phyloP scores from a whole-genome alignment of 805 yeast species.

The Wickerhamomyces bovis region DNA sequence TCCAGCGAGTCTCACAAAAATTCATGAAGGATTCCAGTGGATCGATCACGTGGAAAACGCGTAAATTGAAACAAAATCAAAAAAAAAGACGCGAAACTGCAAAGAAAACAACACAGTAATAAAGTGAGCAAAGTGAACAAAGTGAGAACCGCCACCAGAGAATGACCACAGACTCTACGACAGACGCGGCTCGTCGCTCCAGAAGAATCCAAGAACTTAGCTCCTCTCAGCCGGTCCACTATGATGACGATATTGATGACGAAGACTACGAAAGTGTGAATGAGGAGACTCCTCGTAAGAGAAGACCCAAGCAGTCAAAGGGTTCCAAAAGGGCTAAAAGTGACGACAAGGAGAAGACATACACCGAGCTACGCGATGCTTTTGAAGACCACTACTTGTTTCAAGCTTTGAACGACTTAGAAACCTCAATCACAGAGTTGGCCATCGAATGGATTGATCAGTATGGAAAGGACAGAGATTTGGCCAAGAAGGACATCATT shows the following conservation, averaged over 20 bases:
- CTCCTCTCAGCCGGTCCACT: slow-evolving; percentile 15
- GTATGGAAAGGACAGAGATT: slow-evolving; percentile 37
- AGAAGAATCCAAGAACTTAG: slow-evolving; percentile 14
- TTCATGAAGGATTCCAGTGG: no score
- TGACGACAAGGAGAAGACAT: slow-evolving; percentile 18
- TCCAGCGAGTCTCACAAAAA: no score
- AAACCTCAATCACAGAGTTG: slow-evolving; percentile 43
- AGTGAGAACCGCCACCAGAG: not conserved
- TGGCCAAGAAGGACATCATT: slow-evolving; percentile 54
- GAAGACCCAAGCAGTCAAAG: slow-evolving; percentile 9
- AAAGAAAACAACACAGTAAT: not conserved
- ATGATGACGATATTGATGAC: slow-evolving; percentile 20
- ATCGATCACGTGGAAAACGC: no score
- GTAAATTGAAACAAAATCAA: no score
- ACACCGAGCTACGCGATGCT: slow-evolving; percentile 33
- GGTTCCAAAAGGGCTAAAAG: slow-evolving; percentile 8
- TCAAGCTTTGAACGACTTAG: slow-evolving; percentile 44
- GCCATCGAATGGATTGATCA: slow-evolving; percentile 55
- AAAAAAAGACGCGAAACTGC: not conserved
- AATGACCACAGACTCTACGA: slow-evolving; percentile 4
- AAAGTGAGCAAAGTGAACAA: no score
- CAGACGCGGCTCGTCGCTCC: slow-evolving; percentile 17
- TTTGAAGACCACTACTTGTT: slow-evolving; percentile 44
- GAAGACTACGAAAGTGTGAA: slow-evolving; percentile 17
- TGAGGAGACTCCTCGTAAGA: slow-evolving; percentile 13